Base-by-base conservation (phyloP, 768 basidiomycete species). In the Leccinellum luteum region DNA sequence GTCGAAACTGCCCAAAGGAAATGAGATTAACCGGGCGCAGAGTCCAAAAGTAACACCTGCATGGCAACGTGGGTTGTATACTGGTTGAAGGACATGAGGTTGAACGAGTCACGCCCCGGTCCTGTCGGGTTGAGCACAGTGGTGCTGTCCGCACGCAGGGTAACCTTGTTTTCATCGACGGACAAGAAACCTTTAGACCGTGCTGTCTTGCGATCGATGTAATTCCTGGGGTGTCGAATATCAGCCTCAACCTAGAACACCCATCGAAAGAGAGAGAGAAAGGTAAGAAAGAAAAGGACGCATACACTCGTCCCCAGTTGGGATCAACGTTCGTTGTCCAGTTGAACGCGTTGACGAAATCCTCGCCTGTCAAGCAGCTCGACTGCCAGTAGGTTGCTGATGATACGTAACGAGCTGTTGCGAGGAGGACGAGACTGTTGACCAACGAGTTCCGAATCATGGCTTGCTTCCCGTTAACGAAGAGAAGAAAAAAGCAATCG, bases 171-270 rank as follows among this genome's bases (percentile, higher is more conserved):
- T 28, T 75, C 77, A 12, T 76, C 75, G 2, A 84, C 76, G 58
- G 76, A 86, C 0, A 86, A 85, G 15, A 90, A 69, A 61, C 87
- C 86, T 59, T 79, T 69, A 21, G 74, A 71, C n/a, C 74, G 63
- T 3, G 88, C 86, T 0, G 84, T 85, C 1, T 66, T 65, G 51
- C 78, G 72, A 58, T 73, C 66, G 51, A 83, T 68, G 51, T 82
- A 82, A 62, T 76, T 77, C 47, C 76, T 79, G 10, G 47, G 21
- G 25, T 2, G 49, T 13, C 1, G 4, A 17, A 6, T 25, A 14
- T 47, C 14, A 47, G 41, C 41, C 9, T 30, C 9, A 41, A 17
- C 7, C 1, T n/a, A 19, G 32, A 13, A n/a, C 38, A 19, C n/a
- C 17, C 4, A 6, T 45, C 13, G 21, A 45, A 13, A 19, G 23